Percentiles rank a stretch among this genome's conserved stretches.
These are phyloP conservation scores for Arthromyces matolae DNA, from an alignment of 768 basidiomycete species.

Conservation along the genomic window DNA sequence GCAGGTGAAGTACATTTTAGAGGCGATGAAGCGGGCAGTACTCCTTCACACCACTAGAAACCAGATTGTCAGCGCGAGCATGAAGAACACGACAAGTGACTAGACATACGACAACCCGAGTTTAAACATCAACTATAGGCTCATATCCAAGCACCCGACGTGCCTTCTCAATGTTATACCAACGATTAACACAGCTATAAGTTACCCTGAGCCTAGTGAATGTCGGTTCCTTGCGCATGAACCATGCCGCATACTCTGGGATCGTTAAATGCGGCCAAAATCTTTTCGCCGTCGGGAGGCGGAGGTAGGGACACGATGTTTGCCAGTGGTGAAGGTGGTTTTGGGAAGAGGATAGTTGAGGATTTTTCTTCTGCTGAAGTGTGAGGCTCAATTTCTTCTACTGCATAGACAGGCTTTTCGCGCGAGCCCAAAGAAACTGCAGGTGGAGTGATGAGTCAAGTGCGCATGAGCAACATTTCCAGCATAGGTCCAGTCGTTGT, in stretches of 20 bases:
- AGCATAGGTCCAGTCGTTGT: too few species aligned
- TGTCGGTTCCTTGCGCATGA: conserved; percentile 76
- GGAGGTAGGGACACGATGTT: conserved; percentile 70
- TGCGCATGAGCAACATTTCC: too few species aligned
- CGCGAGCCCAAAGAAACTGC: too few species aligned
- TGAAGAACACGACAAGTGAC: too few species aligned
- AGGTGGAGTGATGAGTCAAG: too few species aligned
- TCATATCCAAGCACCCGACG: conserved; percentile 90
- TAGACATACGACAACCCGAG: too few species aligned
- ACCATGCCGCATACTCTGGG: conserved; percentile 67
- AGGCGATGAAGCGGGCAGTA: too few species aligned
- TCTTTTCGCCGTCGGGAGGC: conserved; percentile 53
- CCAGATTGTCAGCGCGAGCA: too few species aligned
- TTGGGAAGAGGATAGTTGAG: conserved; percentile 54
- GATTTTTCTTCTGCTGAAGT: conserved; percentile 37
- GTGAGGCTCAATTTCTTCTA: conserved; percentile 38
- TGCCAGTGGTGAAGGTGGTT: conserved; percentile 60
- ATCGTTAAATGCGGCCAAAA: conserved; percentile 55
- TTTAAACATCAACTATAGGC: conserved; percentile 81
- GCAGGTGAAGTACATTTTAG: too few species aligned
- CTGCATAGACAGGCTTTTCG: too few species aligned
- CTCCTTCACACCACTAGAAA: too few species aligned
- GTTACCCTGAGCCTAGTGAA: conserved; percentile 84
- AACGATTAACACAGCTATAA: conserved; percentile 76
- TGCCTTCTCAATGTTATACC: conserved; percentile 93